phyloP scores from a whole-genome alignment of 306 rosid genomes.

The Cicer pinnatifidum region DNA sequence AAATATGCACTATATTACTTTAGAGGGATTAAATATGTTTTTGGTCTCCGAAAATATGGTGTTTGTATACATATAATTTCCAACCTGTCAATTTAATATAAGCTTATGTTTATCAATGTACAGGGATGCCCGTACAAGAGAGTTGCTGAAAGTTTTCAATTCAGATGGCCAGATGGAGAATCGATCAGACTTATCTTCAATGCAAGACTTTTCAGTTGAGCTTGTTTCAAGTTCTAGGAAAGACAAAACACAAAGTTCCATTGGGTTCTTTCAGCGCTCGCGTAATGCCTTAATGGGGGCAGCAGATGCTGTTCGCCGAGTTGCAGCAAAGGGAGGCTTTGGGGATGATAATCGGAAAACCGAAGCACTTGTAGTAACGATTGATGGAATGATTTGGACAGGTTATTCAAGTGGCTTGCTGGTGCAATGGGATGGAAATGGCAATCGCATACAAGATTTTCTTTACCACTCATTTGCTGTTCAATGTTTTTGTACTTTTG shows the following conservation, averaged over 20 bases:
- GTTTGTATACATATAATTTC: neutral
- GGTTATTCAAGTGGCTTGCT: conserved; percentile 88
- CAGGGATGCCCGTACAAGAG: conserved; percentile 95
- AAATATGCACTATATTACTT: neutral
- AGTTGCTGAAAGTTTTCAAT: conserved; percentile 84
- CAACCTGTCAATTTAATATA: conserved; percentile 43
- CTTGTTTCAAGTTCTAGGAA: conserved; percentile 63
- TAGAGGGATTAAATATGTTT: neutral
- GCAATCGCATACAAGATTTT: conserved; percentile 84
- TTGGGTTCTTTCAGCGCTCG: conserved; percentile 96
- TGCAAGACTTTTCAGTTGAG: conserved; percentile 72
- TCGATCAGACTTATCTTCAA: conserved; percentile 65
- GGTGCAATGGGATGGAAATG: conserved; percentile 92
- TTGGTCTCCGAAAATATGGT: no score
- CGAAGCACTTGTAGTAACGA: conserved; percentile 70
- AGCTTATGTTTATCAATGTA: conserved; percentile 50
- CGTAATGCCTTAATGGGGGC: conserved; percentile 95
- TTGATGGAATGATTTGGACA: conserved; percentile 89
- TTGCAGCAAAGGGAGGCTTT: conserved; percentile 81
- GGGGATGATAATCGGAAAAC: conserved; percentile 91
- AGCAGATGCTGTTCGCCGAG: conserved; percentile 98
- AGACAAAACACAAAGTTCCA: conserved; percentile 76
- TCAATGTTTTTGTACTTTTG: conserved; percentile 85
- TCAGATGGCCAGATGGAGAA: conserved; percentile 89
- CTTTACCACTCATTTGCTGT: conserved; percentile 70